phyloP scores from a whole-genome alignment of 345 rosid species.

The Citrus sinensis region DVS_A1.0 CM039165.1:31247501-31248000 shows the following conservation, averaged over 20 bases:
- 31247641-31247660: constrained; percentile 47
- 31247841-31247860: constrained; percentile 49
- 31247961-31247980: constrained; percentile 10
- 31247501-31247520: neutral
- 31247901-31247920: constrained; percentile 56
- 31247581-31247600: constrained; percentile 29
- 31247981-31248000: constrained; percentile 3
- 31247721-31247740: constrained; percentile 43
- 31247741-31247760: constrained; percentile 55
- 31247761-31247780: constrained; percentile 70
- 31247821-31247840: constrained; percentile 45
- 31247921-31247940: constrained; percentile 49
- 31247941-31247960: constrained; percentile 25
- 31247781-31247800: constrained; percentile 45
- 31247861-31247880: constrained; percentile 43
- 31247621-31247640: constrained; percentile 49
- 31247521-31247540: constrained; percentile 2
- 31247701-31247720: constrained; percentile 7
- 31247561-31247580: constrained; percentile 45
- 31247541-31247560: neutral
- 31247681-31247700: constrained; percentile 1
- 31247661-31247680: constrained; percentile 13
- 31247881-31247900: constrained; percentile 43
- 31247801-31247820: constrained; percentile 32
- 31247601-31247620: constrained; percentile 39